phyloP scores from a whole-genome alignment of 2,329 filamentous ascomycete genomes.

The Sclerotiophoma versabilis region DNA sequence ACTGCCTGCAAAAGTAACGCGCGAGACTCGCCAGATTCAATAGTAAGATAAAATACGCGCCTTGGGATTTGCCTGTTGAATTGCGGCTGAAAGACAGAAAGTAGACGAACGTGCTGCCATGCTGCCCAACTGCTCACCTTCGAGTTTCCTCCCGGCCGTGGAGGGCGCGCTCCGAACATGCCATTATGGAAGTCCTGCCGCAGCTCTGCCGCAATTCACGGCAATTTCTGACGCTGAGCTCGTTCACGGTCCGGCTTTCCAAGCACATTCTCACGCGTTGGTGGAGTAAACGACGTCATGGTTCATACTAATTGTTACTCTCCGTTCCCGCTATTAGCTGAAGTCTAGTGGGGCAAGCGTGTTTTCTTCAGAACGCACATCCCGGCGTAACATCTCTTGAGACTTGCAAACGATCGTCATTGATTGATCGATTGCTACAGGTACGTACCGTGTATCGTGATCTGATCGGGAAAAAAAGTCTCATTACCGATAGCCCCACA shows the following conservation, averaged over 20 bases:
- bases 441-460: conserved; percentile 17
- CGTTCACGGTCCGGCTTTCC: conserved; percentile 19
- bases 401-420: conserved; percentile 16
- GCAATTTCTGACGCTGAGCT: conserved; percentile 15
- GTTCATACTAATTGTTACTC: conserved; percentile 18
- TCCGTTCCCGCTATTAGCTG: conserved; percentile 32
- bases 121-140: conserved; percentile 26
- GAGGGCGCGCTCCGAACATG: conserved; percentile 20
- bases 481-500: conserved; percentile 15
- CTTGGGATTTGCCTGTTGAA: conserved; percentile 3
- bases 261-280: conserved; percentile 12
- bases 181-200: conserved; percentile 13
- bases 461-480: conserved; percentile 8
- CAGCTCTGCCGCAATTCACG: conserved; percentile 1
- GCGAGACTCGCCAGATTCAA: background rate
- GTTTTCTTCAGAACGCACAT: conserved; percentile 5
- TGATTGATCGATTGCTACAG: conserved; percentile 15
- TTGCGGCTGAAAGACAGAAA: conserved; percentile 5
- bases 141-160: conserved; percentile 37
- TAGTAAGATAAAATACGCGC: conserved; percentile 4
- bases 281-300: conserved; percentile 33
- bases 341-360: conserved; percentile 33
- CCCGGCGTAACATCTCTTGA: conserved; percentile 12
- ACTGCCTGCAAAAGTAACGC: conserved; percentile 2
- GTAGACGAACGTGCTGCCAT: conserved; percentile 15